These are phyloP conservation scores for Pyricularia sp. DNA, from an alignment of 2,329 filamentous ascomycete genomes.

Conservation along the genomic window DNA sequence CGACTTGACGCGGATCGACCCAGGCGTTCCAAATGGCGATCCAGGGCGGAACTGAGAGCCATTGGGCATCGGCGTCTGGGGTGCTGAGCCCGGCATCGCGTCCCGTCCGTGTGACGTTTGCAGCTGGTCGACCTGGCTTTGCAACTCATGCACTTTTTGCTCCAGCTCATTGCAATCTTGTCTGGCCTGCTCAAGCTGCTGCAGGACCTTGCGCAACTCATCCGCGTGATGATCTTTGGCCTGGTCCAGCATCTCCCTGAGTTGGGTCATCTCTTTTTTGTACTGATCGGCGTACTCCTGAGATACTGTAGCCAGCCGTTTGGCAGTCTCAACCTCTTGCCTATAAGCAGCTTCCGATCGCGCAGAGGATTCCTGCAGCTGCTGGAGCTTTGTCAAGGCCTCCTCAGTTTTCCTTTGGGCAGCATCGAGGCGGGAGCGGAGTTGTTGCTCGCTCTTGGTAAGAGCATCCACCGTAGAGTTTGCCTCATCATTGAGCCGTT, in stretches of 20 bases:
- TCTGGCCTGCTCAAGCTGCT: constrained; percentile 43
- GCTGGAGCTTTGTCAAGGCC: constrained; percentile 65
- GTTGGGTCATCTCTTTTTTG: constrained; percentile 53
- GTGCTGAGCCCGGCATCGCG: constrained; percentile 32
- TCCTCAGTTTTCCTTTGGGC: constrained; percentile 81
- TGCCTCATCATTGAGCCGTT: constrained; percentile 78
- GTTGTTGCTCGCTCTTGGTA: constrained; percentile 64
- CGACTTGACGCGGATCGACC: constrained; percentile 41
- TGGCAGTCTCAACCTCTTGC: constrained; percentile 70
- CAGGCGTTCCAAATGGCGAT: constrained; percentile 50
- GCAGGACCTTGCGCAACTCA: constrained; percentile 39
- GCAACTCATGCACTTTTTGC: constrained; percentile 35
- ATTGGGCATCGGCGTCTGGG: constrained; percentile 49
- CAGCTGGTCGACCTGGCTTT: constrained; percentile 40
- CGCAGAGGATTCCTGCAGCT: constrained; percentile 70
- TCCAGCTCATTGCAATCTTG: constrained; percentile 31
- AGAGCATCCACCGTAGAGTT: constrained; percentile 64
- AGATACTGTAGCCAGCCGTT: constrained; percentile 62
- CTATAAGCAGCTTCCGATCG: constrained; percentile 77
- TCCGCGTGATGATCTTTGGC: constrained; percentile 55
- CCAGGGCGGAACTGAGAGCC: constrained; percentile 40
- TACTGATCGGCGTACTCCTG: constrained; percentile 4
- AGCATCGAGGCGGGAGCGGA: constrained; percentile 71
- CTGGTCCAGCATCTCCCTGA: constrained; percentile 55
- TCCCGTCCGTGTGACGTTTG: constrained; percentile 23